Conservation (phyloP, 768 basidiomycete genomes). For the Crepidotus variabilis region DNA sequence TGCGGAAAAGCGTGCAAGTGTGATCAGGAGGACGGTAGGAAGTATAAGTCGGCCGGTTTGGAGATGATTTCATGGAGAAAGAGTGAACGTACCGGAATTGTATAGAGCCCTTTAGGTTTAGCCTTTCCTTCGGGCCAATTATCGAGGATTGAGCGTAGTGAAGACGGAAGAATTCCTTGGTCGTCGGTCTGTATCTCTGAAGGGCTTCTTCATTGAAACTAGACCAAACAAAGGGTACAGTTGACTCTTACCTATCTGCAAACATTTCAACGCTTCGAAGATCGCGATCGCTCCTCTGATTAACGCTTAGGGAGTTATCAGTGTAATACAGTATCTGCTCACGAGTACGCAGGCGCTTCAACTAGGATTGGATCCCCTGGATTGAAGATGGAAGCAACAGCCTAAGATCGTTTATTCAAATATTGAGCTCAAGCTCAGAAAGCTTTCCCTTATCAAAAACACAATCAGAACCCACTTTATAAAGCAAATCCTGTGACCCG, state of each 20-base stretch:
- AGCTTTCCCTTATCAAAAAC: not conserved
- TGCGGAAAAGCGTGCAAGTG: not conserved
- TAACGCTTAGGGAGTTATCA: not conserved
- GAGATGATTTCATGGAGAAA: not conserved
- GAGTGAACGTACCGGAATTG: slow-evolving; percentile 55
- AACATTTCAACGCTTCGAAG: slow-evolving; percentile 51
- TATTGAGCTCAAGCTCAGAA: not conserved
- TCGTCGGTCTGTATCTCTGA: slow-evolving; percentile 80
- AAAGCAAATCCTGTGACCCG: slow-evolving; percentile 88
- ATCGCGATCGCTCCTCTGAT: slow-evolving; percentile 64
- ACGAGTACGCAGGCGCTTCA: slow-evolving; percentile 81
- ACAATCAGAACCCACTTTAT: slow-evolving; percentile 55
- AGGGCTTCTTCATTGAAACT: slow-evolving; percentile 1
- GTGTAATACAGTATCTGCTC: slow-evolving; percentile 18
- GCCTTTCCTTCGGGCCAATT: slow-evolving; percentile 71
- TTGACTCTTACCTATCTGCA: slow-evolving; percentile 48
- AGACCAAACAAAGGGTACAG: not conserved
- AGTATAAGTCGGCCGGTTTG: not conserved
- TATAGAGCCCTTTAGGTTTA: slow-evolving; percentile 79
- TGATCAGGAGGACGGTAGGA: no score
- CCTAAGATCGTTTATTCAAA: slow-evolving; percentile 37
- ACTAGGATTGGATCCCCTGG: slow-evolving; percentile 79
- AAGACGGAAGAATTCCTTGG: slow-evolving; percentile 59
- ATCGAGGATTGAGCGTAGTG: slow-evolving; percentile 61
- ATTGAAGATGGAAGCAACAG: slow-evolving; percentile 65